These are phyloP conservation scores for Solanum paucissectum DNA, from an alignment of 257 asterid genomes.

Conservation along the genomic window DNA sequence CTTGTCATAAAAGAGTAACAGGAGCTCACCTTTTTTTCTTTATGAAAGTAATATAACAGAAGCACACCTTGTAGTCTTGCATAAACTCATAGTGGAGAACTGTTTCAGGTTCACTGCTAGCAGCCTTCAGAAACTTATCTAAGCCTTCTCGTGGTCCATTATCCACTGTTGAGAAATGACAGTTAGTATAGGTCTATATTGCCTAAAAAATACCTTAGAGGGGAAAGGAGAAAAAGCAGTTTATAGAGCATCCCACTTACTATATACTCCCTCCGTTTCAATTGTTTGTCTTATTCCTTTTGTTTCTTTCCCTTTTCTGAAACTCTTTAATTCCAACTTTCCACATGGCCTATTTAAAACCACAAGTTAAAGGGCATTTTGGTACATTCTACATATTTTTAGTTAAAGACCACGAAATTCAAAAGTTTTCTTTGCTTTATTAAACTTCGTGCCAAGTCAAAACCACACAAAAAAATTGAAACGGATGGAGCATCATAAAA, in stretches of 20 bases:
- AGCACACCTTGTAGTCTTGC: conserved; percentile 95
- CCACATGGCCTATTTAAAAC: background rate
- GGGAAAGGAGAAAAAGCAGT: background rate
- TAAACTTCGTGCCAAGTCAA: background rate
- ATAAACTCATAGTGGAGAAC: conserved; percentile 97
- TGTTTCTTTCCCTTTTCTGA: background rate
- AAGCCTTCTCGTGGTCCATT: conserved; percentile 92
- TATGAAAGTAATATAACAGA: background rate
- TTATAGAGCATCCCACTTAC: background rate
- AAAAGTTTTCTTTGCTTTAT: background rate
- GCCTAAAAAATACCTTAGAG: background rate
- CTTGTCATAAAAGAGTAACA: background rate
- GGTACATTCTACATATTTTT: background rate
- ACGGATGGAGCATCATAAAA: background rate
- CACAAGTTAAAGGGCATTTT: background rate
- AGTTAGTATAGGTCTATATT: background rate
- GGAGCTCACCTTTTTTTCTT: background rate
- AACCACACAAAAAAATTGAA: background rate
- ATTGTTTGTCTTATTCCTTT: background rate
- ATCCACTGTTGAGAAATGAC: conserved; percentile 51
- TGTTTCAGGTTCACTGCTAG: conserved; percentile 95
- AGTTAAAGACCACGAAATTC: background rate
- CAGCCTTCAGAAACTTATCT: conserved; percentile 94
- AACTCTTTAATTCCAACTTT: background rate
- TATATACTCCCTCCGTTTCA: too few relatives aligned